Evolutionary conservation across 306 rosid genomes (phyloP).

Genomic region (Potentilla sterilis): DNA sequence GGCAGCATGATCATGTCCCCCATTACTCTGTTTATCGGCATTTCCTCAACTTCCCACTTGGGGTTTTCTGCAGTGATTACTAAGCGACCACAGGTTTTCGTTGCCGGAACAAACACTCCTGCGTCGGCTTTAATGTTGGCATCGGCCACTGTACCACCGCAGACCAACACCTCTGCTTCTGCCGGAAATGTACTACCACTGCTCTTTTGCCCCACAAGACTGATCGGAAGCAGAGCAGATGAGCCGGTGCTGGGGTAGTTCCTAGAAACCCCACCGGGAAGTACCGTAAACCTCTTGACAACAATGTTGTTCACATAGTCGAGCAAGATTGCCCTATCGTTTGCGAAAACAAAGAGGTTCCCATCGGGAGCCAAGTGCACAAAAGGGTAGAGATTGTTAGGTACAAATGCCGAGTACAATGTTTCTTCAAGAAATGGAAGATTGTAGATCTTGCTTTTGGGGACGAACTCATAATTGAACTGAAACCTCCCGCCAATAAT

Average conservation of each 20-base stretch:
- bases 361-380: slow-evolving; percentile 35
- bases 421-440: slow-evolving; percentile 37
- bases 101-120: slow-evolving; percentile 22
- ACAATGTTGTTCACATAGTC: slow-evolving; percentile 23
- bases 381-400: slow-evolving; percentile 37
- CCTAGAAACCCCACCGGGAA: slow-evolving; percentile 32
- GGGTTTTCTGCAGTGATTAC: slow-evolving; percentile 12
- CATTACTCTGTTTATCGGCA: slow-evolving; percentile 37
- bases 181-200: not conserved
- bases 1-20: slow-evolving; percentile 41
- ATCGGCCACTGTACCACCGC: slow-evolving; percentile 34
- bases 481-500: slow-evolving; percentile 33
- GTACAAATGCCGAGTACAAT: not conserved
- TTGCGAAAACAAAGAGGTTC: slow-evolving; percentile 33
- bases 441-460: slow-evolving; percentile 19
- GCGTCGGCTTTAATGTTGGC: slow-evolving; percentile 28
- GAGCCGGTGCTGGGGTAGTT: slow-evolving; percentile 44
- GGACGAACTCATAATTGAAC: slow-evolving; percentile 35
- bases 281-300: slow-evolving; percentile 17
- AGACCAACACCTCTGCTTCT: slow-evolving; percentile 27
- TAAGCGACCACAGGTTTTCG: slow-evolving; percentile 30
- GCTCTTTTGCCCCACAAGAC: not conserved
- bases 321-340: slow-evolving; percentile 31
- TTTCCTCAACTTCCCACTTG: slow-evolving; percentile 35
- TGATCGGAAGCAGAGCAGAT: slow-evolving; percentile 30